Conservation (phyloP, 2,329 filamentous ascomycete genomes). For the Colletotrichum horii region DNA sequence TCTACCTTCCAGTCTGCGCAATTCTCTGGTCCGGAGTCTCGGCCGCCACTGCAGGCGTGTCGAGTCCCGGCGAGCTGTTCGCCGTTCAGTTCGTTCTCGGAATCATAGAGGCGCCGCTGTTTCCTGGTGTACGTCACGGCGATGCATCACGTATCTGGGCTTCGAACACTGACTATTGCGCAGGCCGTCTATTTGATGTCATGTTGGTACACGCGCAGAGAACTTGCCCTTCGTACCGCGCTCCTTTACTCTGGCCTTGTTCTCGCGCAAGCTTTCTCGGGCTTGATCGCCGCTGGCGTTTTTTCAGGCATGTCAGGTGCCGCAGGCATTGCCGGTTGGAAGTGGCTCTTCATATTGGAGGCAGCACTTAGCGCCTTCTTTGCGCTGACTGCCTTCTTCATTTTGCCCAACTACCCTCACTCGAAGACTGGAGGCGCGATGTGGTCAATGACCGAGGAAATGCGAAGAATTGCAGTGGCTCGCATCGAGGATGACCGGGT, state of each 20-base stretch:
- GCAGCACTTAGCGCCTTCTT: slow-evolving; percentile 30
- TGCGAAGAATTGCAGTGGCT: slow-evolving; percentile 29
- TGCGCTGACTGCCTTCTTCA: slow-evolving; percentile 36
- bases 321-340: slow-evolving; percentile 31
- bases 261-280: slow-evolving; percentile 42
- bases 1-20: slow-evolving; percentile 46
- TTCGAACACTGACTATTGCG: not conserved
- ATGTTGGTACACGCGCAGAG: slow-evolving; percentile 60
- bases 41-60: slow-evolving; percentile 9
- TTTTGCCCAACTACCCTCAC: slow-evolving; percentile 41
- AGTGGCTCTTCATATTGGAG: slow-evolving; percentile 38
- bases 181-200: slow-evolving; percentile 45
- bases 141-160: no score
- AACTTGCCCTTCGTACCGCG: slow-evolving; percentile 45
- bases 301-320: slow-evolving; percentile 35
- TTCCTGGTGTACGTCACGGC: slow-evolving; percentile 16
- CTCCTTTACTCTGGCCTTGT: slow-evolving; percentile 48
- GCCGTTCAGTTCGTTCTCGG: slow-evolving; percentile 22
- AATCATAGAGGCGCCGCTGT: slow-evolving; percentile 22
- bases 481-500: slow-evolving; percentile 42
- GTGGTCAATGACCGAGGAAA: slow-evolving; percentile 41
- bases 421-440: slow-evolving; percentile 37
- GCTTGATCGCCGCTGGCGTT: slow-evolving; percentile 48
- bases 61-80: slow-evolving; percentile 3
- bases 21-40: slow-evolving; percentile 20